Percentiles rank a stretch among this genome's conserved stretches.
Evolutionary conservation across 305 asterid species (phyloP).

Genomic region (Solanum aculeatissimum): DNA sequence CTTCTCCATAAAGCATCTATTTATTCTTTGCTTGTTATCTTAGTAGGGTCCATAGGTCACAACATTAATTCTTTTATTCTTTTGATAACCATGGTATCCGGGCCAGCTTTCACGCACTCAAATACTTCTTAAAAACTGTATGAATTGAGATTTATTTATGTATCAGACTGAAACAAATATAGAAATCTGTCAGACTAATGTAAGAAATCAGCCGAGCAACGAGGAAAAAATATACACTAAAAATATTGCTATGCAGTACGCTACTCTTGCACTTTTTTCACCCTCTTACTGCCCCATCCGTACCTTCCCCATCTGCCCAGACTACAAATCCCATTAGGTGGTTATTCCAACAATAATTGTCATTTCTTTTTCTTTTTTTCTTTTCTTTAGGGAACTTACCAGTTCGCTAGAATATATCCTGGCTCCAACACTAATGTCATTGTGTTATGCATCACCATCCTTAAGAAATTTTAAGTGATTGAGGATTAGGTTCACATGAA

Average conservation of each 20-base stretch:
- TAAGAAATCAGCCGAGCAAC: neutral
- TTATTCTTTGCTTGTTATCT: neutral
- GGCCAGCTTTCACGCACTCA: neutral
- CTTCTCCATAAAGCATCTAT: neutral
- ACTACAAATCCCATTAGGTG: neutral
- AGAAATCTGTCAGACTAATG: neutral
- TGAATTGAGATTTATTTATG: neutral
- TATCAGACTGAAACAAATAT: neutral
- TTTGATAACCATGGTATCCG: neutral
- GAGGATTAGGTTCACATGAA: neutral
- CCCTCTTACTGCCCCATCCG: neutral
- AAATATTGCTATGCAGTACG: neutral
- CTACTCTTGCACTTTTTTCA: neutral
- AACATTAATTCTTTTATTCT: neutral
- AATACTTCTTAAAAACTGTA: neutral
- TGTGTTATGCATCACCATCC: neutral
- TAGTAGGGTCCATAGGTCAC: neutral
- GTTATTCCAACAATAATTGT: neutral
- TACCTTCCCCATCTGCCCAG: neutral
- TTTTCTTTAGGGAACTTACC: neutral
- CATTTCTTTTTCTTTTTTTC: neutral
- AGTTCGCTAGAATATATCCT: neutral
- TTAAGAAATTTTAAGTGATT: neutral
- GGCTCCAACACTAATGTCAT: neutral
- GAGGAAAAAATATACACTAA: neutral